Percentiles rank a stretch among this genome's conserved stretches.
Evolutionary conservation across 2,329 filamentous ascomycete genomes (phyloP).

Genomic region (Phaeosphaeriaceae sp.): DNA sequence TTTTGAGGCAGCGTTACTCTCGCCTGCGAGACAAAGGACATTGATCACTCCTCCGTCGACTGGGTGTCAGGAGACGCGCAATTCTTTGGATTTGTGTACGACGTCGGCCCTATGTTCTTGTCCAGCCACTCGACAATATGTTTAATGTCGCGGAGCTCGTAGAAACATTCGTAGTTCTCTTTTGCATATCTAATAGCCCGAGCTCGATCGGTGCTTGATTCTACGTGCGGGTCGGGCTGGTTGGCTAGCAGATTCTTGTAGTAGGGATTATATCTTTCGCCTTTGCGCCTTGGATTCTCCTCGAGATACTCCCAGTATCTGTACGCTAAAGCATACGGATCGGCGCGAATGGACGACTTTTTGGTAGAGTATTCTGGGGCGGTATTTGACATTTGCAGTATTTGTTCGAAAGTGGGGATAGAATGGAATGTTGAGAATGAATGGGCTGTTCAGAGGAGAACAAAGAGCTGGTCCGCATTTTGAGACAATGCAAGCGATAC

Average conservation of each 20-base stretch:
- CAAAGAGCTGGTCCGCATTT: neutral
- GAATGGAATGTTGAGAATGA: neutral
- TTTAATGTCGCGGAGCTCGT: slow-evolving; percentile 23
- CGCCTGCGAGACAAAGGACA: neutral
- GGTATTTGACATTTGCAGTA: neutral
- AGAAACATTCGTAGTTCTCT: slow-evolving; percentile 30
- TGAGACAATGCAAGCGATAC: neutral
- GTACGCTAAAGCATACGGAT: slow-evolving; percentile 31
- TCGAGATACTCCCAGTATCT: slow-evolving; percentile 30
- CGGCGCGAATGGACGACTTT: slow-evolving; percentile 4
- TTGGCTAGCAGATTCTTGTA: slow-evolving; percentile 33
- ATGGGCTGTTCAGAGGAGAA: neutral
- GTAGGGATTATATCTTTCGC: slow-evolving; percentile 24
- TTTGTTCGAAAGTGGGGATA: neutral
- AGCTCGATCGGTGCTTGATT: slow-evolving; percentile 24
- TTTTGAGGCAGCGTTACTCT: neutral
- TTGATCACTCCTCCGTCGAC: neutral
- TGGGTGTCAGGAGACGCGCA: neutral
- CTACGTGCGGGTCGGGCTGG: slow-evolving; percentile 19
- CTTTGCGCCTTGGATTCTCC: slow-evolving; percentile 10
- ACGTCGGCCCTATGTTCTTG: neutral
- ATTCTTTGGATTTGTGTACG: neutral
- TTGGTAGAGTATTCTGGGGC: neutral
- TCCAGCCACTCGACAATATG: slow-evolving; percentile 26
- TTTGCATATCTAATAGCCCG: slow-evolving; percentile 32